phyloP scores from a whole-genome alignment of 306 rosid species.

The Hippophae gyantsensis region DNA sequence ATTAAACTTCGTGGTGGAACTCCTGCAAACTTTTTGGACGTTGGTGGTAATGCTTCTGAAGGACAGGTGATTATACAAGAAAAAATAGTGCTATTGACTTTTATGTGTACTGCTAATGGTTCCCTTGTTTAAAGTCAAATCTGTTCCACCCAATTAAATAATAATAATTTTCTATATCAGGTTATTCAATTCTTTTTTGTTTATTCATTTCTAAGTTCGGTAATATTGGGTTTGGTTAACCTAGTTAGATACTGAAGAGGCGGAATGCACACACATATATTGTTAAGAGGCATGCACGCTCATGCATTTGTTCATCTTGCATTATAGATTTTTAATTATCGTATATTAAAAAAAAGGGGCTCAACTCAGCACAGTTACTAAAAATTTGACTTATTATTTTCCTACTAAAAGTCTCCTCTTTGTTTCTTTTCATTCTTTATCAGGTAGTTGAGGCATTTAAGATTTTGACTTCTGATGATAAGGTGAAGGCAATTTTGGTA shows the following conservation, averaged over 20 bases:
- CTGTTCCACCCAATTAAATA: background rate
- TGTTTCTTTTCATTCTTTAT: background rate
- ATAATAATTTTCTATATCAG: too few relatives aligned
- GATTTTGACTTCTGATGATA: constrained; percentile 90
- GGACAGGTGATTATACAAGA: constrained; percentile 58
- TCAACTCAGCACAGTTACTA: too few relatives aligned
- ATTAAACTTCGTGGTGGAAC: constrained; percentile 96
- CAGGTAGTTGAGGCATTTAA: constrained; percentile 98
- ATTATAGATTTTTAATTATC: background rate
- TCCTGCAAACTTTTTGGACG: constrained; percentile 97
- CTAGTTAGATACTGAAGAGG: background rate
- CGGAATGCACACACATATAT: background rate
- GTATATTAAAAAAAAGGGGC: background rate
- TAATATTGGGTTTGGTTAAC: background rate
- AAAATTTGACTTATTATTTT: background rate
- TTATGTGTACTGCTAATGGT: constrained; percentile 6
- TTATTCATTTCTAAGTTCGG: background rate
- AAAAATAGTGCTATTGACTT: background rate
- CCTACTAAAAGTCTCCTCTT: background rate
- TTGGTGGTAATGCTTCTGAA: constrained; percentile 98
- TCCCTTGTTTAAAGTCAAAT: background rate
- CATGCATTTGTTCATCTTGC: background rate
- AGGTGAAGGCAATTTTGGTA: constrained; percentile 95
- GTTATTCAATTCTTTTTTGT: background rate
- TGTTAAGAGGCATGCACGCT: background rate